Conservation (phyloP, 106 monocot genomes). For the Dioscorea alata region DNA sequence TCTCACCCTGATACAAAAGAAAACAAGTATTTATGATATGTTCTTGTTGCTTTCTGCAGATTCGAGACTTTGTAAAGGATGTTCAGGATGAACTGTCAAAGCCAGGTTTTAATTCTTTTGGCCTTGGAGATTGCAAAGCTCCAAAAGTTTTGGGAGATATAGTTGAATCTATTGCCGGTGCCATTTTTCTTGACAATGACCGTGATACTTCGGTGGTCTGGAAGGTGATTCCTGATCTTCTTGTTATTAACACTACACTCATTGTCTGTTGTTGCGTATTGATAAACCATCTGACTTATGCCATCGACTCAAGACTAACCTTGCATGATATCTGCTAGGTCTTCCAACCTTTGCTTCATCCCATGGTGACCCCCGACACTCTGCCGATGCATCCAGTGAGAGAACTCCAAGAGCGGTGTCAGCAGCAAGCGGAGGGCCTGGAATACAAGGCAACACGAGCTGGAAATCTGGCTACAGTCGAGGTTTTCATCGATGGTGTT, state of each 20-base stretch:
- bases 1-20: no score
- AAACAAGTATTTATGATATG: no score
- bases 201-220: slow-evolving; percentile 72
- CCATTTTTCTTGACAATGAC: slow-evolving; percentile 75
- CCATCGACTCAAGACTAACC: no score
- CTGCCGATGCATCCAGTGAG: slow-evolving; percentile 96
- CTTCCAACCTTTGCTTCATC: slow-evolving; percentile 85
- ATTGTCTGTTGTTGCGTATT: no score
- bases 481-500: slow-evolving; percentile 86
- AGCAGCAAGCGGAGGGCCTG: slow-evolving; percentile 88
- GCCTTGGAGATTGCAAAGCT: slow-evolving; percentile 96
- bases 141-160: slow-evolving; percentile 99
- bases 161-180: slow-evolving; percentile 94
- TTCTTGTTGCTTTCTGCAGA: slow-evolving; percentile 27
- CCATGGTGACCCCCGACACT: slow-evolving; percentile 94
- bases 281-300: no score
- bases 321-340: slow-evolving; percentile 27
- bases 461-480: slow-evolving; percentile 80
- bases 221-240: slow-evolving; percentile 34
- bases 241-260: no score
- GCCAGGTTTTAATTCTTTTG: slow-evolving; percentile 91
- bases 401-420: slow-evolving; percentile 95
- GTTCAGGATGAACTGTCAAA: slow-evolving; percentile 73
- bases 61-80: slow-evolving; percentile 96
- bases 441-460: slow-evolving; percentile 76